Evolutionary conservation across 1,284 basidiomycete genomes (phyloP), one percentile per base, ranked within the genome.

Genomic region (Bjerkandera adusta): DNA sequence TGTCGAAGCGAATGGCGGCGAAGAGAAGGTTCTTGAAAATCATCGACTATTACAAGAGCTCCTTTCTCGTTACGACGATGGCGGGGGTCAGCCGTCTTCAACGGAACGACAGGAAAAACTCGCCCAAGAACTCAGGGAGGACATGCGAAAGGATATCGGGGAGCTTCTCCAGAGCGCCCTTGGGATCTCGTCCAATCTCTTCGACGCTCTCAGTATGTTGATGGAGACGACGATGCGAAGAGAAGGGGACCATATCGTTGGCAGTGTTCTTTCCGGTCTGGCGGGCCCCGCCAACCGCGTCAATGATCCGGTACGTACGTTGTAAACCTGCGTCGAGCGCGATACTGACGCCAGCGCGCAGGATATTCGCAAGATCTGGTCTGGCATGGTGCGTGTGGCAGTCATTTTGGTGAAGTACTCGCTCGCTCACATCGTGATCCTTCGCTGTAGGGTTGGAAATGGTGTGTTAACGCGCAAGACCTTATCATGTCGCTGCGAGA

Each of bases 401-500:
- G n/a, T n/a, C n/a, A n/a, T n/a, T n/a, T n/a, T n/a, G n/a, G n/a
- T n/a, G n/a, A n/a, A n/a, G n/a, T n/a, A n/a, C n/a, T n/a, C n/a
- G n/a, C n/a, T n/a, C n/a, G n/a, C n/a, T n/a, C n/a, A n/a, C n/a
- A n/a, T n/a, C n/a, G n/a, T n/a, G n/a, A n/a, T n/a, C n/a, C n/a
- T n/a, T n/a, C n/a, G n/a, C n/a, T n/a, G n/a, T n/a, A n/a, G n/a
- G 54, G 48, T 13, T 67, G 63, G 64, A 54, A 57, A 15, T 53
- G 59, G 21, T 59, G 55, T 36, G 62, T 62, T 12, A 62, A 66
- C 43, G 60, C 64, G 3, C 52, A 52, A 5, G 59, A 60, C 33
- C 60, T 68, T 29, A 60, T 67, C 5, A 51, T 65, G 30, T 57
- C 63, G 12, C 51, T 68, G 7, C 53, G 55, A 7, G 63, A 66